Conservation (phyloP, 192 early-diverging fungal species). For the Phlyctochytrium arcticum region DNA sequence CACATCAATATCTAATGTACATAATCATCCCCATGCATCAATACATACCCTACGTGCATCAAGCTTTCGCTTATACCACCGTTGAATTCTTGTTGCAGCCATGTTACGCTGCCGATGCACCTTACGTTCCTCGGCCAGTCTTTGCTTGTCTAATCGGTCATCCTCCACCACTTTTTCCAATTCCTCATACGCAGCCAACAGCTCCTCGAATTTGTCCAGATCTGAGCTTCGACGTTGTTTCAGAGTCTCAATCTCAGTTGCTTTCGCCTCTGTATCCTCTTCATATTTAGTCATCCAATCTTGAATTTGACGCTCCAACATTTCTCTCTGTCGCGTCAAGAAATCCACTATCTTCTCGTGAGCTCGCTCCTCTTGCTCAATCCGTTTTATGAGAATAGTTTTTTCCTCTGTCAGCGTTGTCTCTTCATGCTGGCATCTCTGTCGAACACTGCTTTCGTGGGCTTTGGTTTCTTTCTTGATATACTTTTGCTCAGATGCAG, state of each 20-base stretch:
- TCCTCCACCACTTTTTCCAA: constrained; percentile 56
- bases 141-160: constrained; percentile 32
- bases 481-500: constrained; percentile 57
- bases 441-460: constrained; percentile 50
- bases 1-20: too few relatives aligned
- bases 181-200: constrained; percentile 49
- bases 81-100: constrained; percentile 40
- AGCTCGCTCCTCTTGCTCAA: constrained; percentile 47
- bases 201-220: constrained; percentile 56
- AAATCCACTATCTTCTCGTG: constrained; percentile 55
- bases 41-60: background rate
- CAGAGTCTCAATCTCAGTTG: constrained; percentile 47
- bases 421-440: constrained; percentile 42
- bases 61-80: constrained; percentile 39
- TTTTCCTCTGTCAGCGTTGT: constrained; percentile 31
- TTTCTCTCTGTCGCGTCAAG: constrained; percentile 42
- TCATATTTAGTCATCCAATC: constrained; percentile 62
- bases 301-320: constrained; percentile 51
- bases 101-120: constrained; percentile 14
- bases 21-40: background rate
- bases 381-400: constrained; percentile 22
- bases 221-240: constrained; percentile 45
- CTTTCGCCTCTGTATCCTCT: constrained; percentile 58
- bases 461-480: constrained; percentile 64
- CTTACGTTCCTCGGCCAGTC: constrained; percentile 42